A percentile compares a stretch with the other conserved stretches of the same genome.
phyloP scores from a whole-genome alignment of 805 yeast genomes.

The Torulaspora gathmanii region DNA sequence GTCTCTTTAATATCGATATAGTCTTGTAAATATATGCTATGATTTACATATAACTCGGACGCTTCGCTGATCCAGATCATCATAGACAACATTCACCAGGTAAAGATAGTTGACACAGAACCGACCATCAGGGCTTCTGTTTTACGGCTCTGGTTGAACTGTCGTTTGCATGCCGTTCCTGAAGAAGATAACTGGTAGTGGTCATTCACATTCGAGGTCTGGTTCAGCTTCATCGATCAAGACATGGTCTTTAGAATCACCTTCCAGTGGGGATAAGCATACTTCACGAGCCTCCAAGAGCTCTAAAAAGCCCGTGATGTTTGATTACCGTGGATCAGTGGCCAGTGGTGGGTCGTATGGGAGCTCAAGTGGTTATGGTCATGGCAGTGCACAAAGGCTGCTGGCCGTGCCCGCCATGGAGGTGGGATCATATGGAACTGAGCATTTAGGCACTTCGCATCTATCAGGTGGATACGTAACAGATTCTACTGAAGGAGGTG shows the following conservation, averaged over 20 bases:
- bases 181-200: slow-evolving; percentile 24
- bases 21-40: slow-evolving; percentile 10
- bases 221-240: slow-evolving; percentile 25
- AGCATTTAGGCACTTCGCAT: not conserved
- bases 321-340: slow-evolving; percentile 6
- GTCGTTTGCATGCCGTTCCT: slow-evolving; percentile 24
- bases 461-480: not conserved
- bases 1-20: not conserved
- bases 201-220: slow-evolving; percentile 27
- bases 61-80: slow-evolving; percentile 2
- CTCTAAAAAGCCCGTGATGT: not conserved
- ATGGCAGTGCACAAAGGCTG: not conserved
- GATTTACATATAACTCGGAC: not conserved
- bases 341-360: slow-evolving; percentile 6
- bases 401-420: slow-evolving; percentile 1
- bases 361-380: not conserved
- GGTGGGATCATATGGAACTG: slow-evolving; percentile 1
- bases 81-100: not conserved
- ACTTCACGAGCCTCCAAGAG: slow-evolving; percentile 8
- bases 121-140: not conserved
- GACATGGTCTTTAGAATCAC: slow-evolving; percentile 14
- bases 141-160: not conserved
- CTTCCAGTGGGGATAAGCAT: slow-evolving; percentile 8
- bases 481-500: slow-evolving; percentile 2
- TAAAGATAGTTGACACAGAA: not conserved